Evolutionary conservation across 2,329 filamentous ascomycete species (phyloP).

Genomic region (Aspergillus sojae): DNA sequence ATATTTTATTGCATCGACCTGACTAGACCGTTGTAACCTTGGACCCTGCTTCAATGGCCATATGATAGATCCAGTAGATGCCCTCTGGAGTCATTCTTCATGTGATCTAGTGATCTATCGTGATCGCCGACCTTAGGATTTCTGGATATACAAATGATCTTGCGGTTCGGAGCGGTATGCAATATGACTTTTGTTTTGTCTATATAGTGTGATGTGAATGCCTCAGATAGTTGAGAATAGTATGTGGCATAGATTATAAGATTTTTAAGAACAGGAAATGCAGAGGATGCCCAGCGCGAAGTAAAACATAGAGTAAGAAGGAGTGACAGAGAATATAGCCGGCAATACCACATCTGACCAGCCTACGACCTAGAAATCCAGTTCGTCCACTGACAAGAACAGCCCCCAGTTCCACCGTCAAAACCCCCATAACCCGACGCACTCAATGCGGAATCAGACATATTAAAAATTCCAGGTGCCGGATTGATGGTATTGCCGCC

Average conservation of each 20-base stretch:
- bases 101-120: neutral
- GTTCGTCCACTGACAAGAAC: slow-evolving; percentile 63
- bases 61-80: too few species aligned
- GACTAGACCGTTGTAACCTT: neutral
- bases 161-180: neutral
- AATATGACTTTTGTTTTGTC: neutral
- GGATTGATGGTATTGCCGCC: slow-evolving; percentile 57
- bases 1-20: neutral
- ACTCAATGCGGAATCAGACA: slow-evolving; percentile 9
- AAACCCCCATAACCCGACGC: slow-evolving; percentile 48
- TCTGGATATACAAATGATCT: neutral
- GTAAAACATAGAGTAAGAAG: neutral
- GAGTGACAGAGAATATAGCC: neutral
- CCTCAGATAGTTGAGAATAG: neutral
- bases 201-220: neutral
- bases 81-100: too few species aligned
- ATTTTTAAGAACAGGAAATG: neutral
- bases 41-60: too few species aligned
- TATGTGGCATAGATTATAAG: neutral
- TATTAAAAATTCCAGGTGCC: slow-evolving; percentile 48
- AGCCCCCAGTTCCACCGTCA: slow-evolving; percentile 63
- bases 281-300: neutral
- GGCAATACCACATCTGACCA: neutral
- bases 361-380: slow-evolving; percentile 34
- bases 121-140: neutral